Percentiles rank a stretch among this genome's conserved stretches.
Evolutionary conservation across 1,139 yeast species (phyloP).

Genomic region (Zygosaccharomyces pseudobailii): DNA sequence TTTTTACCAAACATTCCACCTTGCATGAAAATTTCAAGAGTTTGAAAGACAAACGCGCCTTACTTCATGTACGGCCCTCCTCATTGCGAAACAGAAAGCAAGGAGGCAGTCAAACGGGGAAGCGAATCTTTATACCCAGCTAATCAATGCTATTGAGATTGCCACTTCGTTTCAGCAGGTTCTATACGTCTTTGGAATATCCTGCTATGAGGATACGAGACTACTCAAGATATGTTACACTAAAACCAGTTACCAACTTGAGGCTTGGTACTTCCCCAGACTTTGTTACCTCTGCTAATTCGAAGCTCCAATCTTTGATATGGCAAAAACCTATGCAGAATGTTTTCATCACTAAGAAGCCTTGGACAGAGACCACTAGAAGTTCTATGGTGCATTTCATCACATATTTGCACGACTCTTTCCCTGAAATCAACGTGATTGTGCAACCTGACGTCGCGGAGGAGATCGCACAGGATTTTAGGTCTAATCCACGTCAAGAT

Average conservation of each 20-base stretch:
- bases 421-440: slow-evolving; percentile 69
- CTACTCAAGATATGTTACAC: slow-evolving; percentile 21
- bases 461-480: slow-evolving; percentile 51
- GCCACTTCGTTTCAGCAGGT: slow-evolving; percentile 6
- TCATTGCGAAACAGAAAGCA: background rate
- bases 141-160: background rate
- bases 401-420: slow-evolving; percentile 46
- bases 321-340: slow-evolving; percentile 60
- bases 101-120: background rate
- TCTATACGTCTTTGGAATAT: slow-evolving; percentile 10
- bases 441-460: slow-evolving; percentile 74
- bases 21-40: background rate
- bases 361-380: slow-evolving; percentile 64
- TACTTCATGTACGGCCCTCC: background rate
- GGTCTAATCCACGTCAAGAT: slow-evolving; percentile 28
- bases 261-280: slow-evolving; percentile 35
- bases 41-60: background rate
- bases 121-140: background rate
- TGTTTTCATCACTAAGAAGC: slow-evolving; percentile 76
- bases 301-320: slow-evolving; percentile 46
- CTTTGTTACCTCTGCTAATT: slow-evolving; percentile 42
- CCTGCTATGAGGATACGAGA: slow-evolving; percentile 21
- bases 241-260: slow-evolving; percentile 28
- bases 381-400: slow-evolving; percentile 65
- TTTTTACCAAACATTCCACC: background rate